Evolutionary conservation across 345 rosid species (phyloP), one percentile per base, ranked within the genome.

Genomic region (Corchorus capsularis): DNA sequence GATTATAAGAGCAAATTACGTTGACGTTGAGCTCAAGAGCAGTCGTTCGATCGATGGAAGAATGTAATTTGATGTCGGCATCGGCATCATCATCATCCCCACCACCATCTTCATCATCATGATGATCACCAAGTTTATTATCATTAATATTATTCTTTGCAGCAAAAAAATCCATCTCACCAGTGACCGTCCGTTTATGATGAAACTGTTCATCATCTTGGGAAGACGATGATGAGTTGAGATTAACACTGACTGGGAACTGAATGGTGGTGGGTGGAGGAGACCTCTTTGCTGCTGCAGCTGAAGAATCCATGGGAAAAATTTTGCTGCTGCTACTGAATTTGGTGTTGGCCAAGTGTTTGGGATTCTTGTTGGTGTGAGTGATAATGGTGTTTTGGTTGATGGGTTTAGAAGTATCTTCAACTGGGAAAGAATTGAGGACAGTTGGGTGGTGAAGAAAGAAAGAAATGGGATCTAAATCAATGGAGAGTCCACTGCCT

Each of bases 101-200:
- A 32, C 0, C 62, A 45, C 45, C 27, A 27, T 27, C 27, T 27
- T 39, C 43, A 39, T 39, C 43, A 39, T 39, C 5, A 39, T 39
- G 5, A 39, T 6, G 43, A 39, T 39, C 43, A 39, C 43, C 43
- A 39, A 39, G 43, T 39, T 39, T 39, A 39, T 39, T 39, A 6
- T 39, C 6, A 22, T 17, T 50, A 53, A 17, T 20, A 12, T 27
- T 20, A n/a, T 45, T 72, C 74, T 76, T 85, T 41, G 74, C 73
- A 15, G 91, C 77, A 49, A 89, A 89, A 68, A 89, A 87, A 72
- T 89, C 91, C 91, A 86, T 83, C 85, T 87, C 93, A 60, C 74
- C 84, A 71, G 77, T 75, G 77, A 76, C 86, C 77, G 57, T 67
- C 69, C 81, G 83, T 37, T 66, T 74, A 8, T 46, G 72, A 66